A percentile compares a stretch with the other conserved stretches of the same genome.
phyloP scores from a whole-genome alignment of 1,139 yeast species.

The Diutina mesorugosa region DNA sequence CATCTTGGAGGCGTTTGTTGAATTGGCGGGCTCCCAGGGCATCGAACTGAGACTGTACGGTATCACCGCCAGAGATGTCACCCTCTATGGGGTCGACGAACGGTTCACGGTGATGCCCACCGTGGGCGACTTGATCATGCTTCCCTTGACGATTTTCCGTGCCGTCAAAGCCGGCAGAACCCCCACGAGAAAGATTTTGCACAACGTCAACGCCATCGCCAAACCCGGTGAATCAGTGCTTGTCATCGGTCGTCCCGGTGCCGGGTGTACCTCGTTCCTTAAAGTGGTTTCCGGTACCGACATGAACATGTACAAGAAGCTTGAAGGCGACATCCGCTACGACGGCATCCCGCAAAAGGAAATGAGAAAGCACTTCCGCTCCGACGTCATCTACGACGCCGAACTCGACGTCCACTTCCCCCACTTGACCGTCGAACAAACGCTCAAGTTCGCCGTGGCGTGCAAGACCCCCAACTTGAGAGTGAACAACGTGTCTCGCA shows the following conservation, averaged over 20 bases:
- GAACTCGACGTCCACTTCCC: slow-evolving; percentile 3
- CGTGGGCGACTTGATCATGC: background rate
- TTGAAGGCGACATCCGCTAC: slow-evolving; percentile 1
- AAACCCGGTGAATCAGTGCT: slow-evolving; percentile 1
- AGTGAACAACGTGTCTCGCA: slow-evolving; percentile 33
- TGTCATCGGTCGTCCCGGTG: slow-evolving; percentile 1
- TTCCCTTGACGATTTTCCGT: background rate
- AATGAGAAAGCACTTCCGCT: background rate
- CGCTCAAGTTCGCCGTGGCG: slow-evolving; percentile 1
- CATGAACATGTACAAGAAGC: background rate
- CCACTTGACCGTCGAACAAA: slow-evolving; percentile 1
- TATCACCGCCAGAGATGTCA: background rate
- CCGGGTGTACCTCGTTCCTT: slow-evolving; percentile 2
- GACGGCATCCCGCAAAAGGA: background rate
- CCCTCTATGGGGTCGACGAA: background rate
- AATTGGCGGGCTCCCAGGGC: background rate
- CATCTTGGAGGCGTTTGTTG: background rate
- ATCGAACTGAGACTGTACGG: background rate
- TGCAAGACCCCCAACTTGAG: slow-evolving; percentile 16
- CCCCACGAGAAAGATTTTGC: slow-evolving; percentile 18
- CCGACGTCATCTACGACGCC: background rate
- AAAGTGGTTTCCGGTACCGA: slow-evolving; percentile 1
- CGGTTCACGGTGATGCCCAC: slow-evolving; percentile 1
- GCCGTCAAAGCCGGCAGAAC: background rate
- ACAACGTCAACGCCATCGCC: slow-evolving; percentile 19